Evolutionary conservation across 495 filamentous ascomycete species (phyloP), one percentile per base, ranked within the genome.

Genomic region (Penicillium nucicola): DNA sequence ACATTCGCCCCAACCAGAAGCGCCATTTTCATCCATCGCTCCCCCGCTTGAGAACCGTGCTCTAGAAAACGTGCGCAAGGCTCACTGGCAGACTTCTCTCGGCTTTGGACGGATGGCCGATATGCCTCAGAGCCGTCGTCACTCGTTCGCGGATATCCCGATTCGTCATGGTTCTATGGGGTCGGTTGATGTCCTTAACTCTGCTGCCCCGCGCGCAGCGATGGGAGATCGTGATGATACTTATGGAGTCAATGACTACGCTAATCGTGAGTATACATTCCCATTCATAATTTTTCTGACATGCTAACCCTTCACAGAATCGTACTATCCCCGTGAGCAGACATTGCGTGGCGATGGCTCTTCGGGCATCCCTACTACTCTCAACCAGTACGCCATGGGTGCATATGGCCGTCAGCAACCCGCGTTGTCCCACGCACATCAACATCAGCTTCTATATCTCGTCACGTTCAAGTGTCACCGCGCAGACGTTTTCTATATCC

Each of bases 401-500:
- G 62, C 65, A 11, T 79, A 77, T 54, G 69, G 72, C 17, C 78
- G 77, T 42, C 70, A 77, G 55, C 71, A 85, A 78, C 77, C 87
- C 72, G 64, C 78, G 69, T 45, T 81, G 77, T 57, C 75, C 64
- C 88, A 88, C 59, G 81, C 84, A 7, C 85, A 86, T 49, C 85
- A 86, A 52, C 89, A 88, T 55, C 89, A 93, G 64, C 77, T 87
- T n/a, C 73, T 96, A 30, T 92, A 91, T 66, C 85, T 97, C 36
- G 92, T 98, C 19, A 85, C 91, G 3, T 98, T 98, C 77, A 98
- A 98, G 62, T 95, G 90, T 62, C 85, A 86, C 18, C 84, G 93
- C 48, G 90, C 90, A 37, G 95, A 97, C 59, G 89, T 97, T 15
- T 98, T 97, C 66, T 96, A 95, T 65, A 87, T 96, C 45, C 91